Evolutionary conservation across 2,329 filamentous ascomycete species (phyloP).

Genomic region (Xylaria sp.): DNA sequence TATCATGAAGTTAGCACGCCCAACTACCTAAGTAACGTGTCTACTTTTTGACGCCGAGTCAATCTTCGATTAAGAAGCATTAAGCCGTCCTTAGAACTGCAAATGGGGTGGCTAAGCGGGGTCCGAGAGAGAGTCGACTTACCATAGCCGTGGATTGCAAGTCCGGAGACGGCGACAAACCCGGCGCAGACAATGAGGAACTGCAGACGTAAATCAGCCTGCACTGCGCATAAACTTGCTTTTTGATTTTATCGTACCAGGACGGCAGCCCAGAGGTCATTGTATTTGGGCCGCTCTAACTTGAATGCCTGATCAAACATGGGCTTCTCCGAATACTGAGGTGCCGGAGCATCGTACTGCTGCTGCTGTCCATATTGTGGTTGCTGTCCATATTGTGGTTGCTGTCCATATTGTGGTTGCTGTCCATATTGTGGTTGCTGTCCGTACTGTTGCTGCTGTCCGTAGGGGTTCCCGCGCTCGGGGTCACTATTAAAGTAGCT

Average conservation of each 20-base stretch:
- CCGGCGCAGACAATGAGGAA: constrained; percentile 77
- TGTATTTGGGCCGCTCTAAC: constrained; percentile 84
- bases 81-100: not conserved
- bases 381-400: constrained; percentile 30
- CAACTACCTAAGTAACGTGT: not conserved
- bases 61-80: not conserved
- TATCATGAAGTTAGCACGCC: constrained; percentile 38
- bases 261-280: constrained; percentile 89
- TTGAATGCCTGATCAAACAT: constrained; percentile 85
- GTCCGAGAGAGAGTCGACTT: constrained; percentile 41
- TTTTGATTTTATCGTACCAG: constrained; percentile 62
- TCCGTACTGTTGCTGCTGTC: constrained; percentile 27
- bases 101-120: not conserved
- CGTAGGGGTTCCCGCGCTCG: constrained; percentile 37
- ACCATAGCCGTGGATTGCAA: constrained; percentile 80
- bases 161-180: constrained; percentile 79
- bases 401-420: constrained; percentile 29
- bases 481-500: constrained; percentile 42
- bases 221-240: not conserved
- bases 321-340: constrained; percentile 56
- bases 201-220: constrained; percentile 51
- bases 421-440: constrained; percentile 21
- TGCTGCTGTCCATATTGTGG: constrained; percentile 30
- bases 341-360: constrained; percentile 13
- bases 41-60: constrained; percentile 13